A percentile compares a stretch with the other conserved stretches of the same genome.
Evolutionary conservation across 2,329 filamentous ascomycete genomes (phyloP).

Genomic region (Curvularia sp.): DNA sequence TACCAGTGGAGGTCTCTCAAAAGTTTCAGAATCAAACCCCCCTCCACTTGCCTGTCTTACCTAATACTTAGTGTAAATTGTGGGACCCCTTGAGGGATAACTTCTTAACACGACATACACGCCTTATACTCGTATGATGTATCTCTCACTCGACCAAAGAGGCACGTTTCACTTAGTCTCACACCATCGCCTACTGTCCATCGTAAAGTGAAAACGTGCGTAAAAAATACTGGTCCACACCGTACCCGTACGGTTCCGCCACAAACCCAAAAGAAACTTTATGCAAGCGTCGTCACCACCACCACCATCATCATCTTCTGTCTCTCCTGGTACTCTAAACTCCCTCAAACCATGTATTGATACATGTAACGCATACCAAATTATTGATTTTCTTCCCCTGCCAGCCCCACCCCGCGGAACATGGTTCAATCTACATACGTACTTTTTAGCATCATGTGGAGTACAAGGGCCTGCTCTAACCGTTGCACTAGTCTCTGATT

Average conservation of each 20-base stretch:
- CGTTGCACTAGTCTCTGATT: not conserved
- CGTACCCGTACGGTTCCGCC: not conserved
- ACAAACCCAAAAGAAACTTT: not conserved
- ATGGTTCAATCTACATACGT: not conserved
- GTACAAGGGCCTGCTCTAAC: conserved; percentile 1
- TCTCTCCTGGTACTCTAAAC: not conserved
- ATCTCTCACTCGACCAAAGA: not conserved
- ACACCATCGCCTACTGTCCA: not conserved
- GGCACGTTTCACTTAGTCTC: not conserved
- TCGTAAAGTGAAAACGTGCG: not conserved
- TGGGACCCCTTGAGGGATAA: not conserved
- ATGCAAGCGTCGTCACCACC: not conserved
- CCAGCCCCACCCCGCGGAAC: conserved; percentile 8
- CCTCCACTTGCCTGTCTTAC: not conserved
- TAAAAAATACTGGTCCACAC: not conserved
- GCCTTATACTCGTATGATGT: not conserved
- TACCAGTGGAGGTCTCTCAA: not conserved
- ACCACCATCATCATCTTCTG: not conserved
- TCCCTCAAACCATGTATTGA: not conserved
- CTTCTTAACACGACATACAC: not conserved
- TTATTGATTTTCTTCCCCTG: not conserved
- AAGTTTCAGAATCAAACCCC: not conserved
- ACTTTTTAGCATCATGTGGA: conserved; percentile 9
- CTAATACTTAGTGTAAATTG: not conserved
- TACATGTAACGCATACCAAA: not conserved